These are phyloP conservation scores for Pseudozyma sp. DNA, from an alignment of 1,284 basidiomycete species.

Conservation along the genomic window DNA sequence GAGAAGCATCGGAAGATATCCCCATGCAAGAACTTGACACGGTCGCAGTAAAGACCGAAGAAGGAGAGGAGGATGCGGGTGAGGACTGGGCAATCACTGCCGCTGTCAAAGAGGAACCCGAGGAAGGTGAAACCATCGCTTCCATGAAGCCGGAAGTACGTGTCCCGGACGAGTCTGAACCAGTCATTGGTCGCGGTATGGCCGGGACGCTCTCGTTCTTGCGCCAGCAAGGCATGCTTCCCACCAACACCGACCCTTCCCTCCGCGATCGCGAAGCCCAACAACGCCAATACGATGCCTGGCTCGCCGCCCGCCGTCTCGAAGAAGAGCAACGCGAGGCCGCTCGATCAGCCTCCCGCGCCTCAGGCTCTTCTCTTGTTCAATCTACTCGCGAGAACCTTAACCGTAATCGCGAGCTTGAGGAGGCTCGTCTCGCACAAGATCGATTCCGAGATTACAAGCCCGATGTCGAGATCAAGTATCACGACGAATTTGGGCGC, in stretches of 20 bases:
- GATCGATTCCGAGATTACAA: constrained; percentile 93
- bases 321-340: constrained; percentile 82
- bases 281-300: constrained; percentile 87
- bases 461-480: constrained; percentile 94
- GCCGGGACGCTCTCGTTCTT: constrained; percentile 88
- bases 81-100: background rate
- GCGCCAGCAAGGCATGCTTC: constrained; percentile 89
- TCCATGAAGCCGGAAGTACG: constrained; percentile 4
- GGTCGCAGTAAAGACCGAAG: constrained; percentile 71
- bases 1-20: constrained; percentile 42
- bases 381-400: constrained; percentile 95
- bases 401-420: constrained; percentile 88
- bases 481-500: constrained; percentile 91
- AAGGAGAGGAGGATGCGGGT: constrained; percentile 68
- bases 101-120: constrained; percentile 74
- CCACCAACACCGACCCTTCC: constrained; percentile 76
- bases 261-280: constrained; percentile 81
- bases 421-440: constrained; percentile 84
- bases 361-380: constrained; percentile 74
- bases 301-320: constrained; percentile 86
- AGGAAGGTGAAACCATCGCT: constrained; percentile 28
- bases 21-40: constrained; percentile 29
- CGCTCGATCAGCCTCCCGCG: constrained; percentile 74
- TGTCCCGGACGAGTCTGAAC: constrained; percentile 33
- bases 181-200: constrained; percentile 73